Base-by-base conservation (phyloP, 352 stramenopile species). In the Thalassiosira pacifica region DNA sequence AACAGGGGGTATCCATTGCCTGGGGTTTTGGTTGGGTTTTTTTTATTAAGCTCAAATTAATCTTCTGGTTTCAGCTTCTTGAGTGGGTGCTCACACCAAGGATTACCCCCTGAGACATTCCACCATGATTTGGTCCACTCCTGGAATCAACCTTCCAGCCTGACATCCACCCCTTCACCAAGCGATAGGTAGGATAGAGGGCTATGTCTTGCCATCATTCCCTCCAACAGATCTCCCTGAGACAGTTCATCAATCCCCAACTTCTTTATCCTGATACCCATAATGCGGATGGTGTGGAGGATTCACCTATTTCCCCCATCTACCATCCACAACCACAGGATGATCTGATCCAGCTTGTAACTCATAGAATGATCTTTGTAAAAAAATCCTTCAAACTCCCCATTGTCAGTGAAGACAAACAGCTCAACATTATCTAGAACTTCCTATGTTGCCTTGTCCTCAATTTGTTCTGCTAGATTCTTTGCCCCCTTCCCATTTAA, bases 181-280 rank as follows among this genome's bases (percentile, higher is more conserved):
- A 88, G 67, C 22, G 81, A 81, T 9, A 91, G 16, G 34, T n/a
- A n/a, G n/a, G n/a, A n/a, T n/a, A n/a, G n/a, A n/a, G n/a, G n/a
- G n/a, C n/a, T n/a, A n/a, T n/a, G 69, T 78, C 82, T 74, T n/a
- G 27, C 16, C 82, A 91, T 87, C 24, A 83, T 66, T 6, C 86
- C 81, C 10, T 66, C 66, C 1, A 60, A 42, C 1, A 79, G 45
- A 42, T 91, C 76, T 67, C 73, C 81, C 19, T 73, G 1, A 5
- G 82, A 91, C 31, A 86, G 16, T 9, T 77, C 82, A 61, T 91
- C 77, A 0, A 82, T 84, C 5, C 86, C 86, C 8, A 78, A 52
- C 4, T 31, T 45, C 57, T 89, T 91, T 77, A 91, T 91, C 10
- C 76, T 61, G 0, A 34, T 86, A 0, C 85, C 85, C 0, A 67